A percentile compares a stretch with the other conserved stretches of the same genome.
Evolutionary conservation across 176 grass and related monocot genomes (phyloP).

Genomic region (Saccharum officinarum): DNA sequence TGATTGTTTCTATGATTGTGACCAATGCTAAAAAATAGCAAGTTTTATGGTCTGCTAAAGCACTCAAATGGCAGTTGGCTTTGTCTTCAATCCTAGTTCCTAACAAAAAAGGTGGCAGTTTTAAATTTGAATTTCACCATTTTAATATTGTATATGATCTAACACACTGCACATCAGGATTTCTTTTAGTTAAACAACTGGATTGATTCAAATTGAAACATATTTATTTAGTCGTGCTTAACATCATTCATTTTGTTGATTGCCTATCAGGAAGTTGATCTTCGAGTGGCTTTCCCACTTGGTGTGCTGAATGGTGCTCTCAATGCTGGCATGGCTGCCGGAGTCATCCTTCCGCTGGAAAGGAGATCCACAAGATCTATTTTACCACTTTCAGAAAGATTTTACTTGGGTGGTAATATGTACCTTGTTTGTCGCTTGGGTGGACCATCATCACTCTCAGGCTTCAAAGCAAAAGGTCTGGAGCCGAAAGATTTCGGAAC

Average conservation of each 20-base stretch:
- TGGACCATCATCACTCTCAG: conserved; percentile 59
- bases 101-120: neutral
- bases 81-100: neutral
- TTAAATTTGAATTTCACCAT: neutral
- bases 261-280: too few relatives aligned
- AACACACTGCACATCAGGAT: neutral
- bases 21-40: neutral
- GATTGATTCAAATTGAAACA: conserved; percentile 2
- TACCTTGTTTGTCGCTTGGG: conserved; percentile 67
- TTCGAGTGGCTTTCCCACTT: conserved; percentile 61
- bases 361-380: conserved; percentile 34
- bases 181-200: neutral
- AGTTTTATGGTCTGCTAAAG: neutral
- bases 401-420: conserved; percentile 69
- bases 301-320: conserved; percentile 67
- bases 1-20: neutral
- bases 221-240: neutral
- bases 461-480: conserved; percentile 68
- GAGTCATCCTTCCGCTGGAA: conserved; percentile 32
- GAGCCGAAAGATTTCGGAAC: conserved; percentile 35
- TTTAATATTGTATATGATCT: conserved; percentile 25
- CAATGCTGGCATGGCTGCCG: conserved; percentile 71
- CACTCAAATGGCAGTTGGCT: neutral
- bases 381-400: conserved; percentile 61
- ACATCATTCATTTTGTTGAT: too few relatives aligned